These are phyloP conservation scores for Mycena venus DNA, from an alignment of 768 basidiomycete species.

Conservation along the genomic window DNA sequence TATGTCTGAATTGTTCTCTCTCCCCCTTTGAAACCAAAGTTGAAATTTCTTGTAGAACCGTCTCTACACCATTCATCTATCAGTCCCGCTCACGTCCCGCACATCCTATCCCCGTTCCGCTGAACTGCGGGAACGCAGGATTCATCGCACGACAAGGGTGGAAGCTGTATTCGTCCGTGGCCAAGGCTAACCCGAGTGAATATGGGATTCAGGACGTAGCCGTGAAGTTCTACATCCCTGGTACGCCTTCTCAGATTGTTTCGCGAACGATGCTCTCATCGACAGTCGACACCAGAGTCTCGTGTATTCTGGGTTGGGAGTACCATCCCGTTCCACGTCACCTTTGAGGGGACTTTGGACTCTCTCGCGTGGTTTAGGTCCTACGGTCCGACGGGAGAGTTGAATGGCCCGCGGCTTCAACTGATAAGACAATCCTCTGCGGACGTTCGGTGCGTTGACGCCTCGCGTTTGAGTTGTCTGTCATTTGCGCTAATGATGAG, in stretches of 20 bases:
- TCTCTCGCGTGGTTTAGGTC: neutral
- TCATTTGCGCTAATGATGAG: neutral
- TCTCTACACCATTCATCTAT: too few relatives aligned
- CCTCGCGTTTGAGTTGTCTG: neutral
- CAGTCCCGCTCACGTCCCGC: too few relatives aligned
- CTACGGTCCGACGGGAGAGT: neutral
- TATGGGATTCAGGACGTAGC: neutral
- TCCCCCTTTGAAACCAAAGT: too few relatives aligned
- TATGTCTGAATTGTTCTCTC: too few relatives aligned
- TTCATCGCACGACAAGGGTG: too few relatives aligned
- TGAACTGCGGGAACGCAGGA: too few relatives aligned
- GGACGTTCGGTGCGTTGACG: neutral
- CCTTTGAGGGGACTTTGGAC: neutral
- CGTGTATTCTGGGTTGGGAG: neutral
- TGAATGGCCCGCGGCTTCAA: too few relatives aligned
- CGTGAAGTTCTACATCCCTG: neutral
- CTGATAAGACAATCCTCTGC: neutral
- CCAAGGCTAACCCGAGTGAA: neutral
- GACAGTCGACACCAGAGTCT: neutral
- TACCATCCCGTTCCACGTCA: neutral
- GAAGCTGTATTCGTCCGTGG: too few relatives aligned
- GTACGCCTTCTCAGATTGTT: neutral
- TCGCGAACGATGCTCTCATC: neutral
- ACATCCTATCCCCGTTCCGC: too few relatives aligned
- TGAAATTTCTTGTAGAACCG: too few relatives aligned